Base-by-base conservation (phyloP, 2,329 filamentous ascomycete genomes). In the Rhytidhysteron rufulum region DNA sequence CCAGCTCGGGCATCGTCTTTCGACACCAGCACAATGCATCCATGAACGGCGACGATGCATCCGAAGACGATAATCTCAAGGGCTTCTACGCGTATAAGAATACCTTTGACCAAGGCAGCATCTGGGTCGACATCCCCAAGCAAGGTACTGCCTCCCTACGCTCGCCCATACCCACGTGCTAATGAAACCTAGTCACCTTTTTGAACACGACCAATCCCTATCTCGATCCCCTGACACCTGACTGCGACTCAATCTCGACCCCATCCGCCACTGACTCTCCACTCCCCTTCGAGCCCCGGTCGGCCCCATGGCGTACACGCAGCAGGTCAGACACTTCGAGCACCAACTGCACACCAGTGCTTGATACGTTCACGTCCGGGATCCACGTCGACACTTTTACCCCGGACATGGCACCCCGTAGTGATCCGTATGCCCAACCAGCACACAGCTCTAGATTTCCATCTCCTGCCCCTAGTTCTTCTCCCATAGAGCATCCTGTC, bases 1-100 rank as follows among this genome's bases (percentile, higher is more conserved):
- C 77, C 18, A 79, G 76, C 53, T 78, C 79, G 46, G 79, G 78
- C 37, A 75, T 84, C 50, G 77, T 82, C 32, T 85, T 83, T 53
- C 76, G 80, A 40, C 81, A 85, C 60, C 80, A 84, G 54, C 80
- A 84, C 62, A 84, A 84, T 72, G 79, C 80, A 21, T 82, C 79
- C 16, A 80, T 83, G 79, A 83, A 83, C 43, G 73, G 75, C 35
- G 64, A 65, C 11, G 67, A 69, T 32, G 63, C 63, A 4, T 60
- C 58, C 15, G 58, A 62, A 18, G 67, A 71, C 31, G 72, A 69
- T 25, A 70, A 67, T 36, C 62, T 83, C 45, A 78, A 77, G 45
- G 74, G 76, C 15, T 83, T 83, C 58, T 83, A 82, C 56, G 78
- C 78, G 18, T 83, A 83, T 60, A 81, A 80, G 55, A 80, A 83